phyloP scores from a whole-genome alignment of 2,329 filamentous ascomycete genomes.

The Pseudocercospora pini-densiflorae region DNA sequence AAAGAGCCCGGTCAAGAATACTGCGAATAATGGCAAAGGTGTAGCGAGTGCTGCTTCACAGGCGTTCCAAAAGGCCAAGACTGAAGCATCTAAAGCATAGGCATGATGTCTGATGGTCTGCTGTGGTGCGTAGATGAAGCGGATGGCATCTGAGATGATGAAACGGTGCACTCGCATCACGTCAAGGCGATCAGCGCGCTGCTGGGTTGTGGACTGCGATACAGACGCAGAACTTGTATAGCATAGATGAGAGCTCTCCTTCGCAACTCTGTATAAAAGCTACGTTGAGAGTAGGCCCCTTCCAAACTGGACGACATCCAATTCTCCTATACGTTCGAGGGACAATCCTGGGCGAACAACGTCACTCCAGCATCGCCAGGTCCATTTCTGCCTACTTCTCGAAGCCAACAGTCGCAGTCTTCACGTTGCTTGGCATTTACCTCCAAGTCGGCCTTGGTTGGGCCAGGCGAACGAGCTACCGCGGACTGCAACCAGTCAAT shows the following conservation, averaged over 20 bases:
- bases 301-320: not conserved
- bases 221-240: not conserved
- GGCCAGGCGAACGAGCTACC: no score
- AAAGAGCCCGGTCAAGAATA: constrained; percentile 1
- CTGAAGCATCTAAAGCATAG: constrained; percentile 1
- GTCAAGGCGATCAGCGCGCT: not conserved
- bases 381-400: no score
- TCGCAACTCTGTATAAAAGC: constrained; percentile 2
- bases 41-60: constrained; percentile 19
- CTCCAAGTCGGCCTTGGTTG: no score
- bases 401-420: no score
- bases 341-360: no score
- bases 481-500: no score
- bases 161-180: not conserved
- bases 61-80: constrained; percentile 19
- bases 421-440: no score
- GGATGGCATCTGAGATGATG: not conserved
- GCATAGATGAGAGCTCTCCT: constrained; percentile 1
- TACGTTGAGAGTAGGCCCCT: not conserved
- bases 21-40: constrained; percentile 2
- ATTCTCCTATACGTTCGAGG: no score
- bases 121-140: not conserved
- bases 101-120: not conserved
- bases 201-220: not conserved
- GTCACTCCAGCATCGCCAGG: no score